Conservation (phyloP, 2,329 filamentous ascomycete species). For the Aspergillus unguis region DNA sequence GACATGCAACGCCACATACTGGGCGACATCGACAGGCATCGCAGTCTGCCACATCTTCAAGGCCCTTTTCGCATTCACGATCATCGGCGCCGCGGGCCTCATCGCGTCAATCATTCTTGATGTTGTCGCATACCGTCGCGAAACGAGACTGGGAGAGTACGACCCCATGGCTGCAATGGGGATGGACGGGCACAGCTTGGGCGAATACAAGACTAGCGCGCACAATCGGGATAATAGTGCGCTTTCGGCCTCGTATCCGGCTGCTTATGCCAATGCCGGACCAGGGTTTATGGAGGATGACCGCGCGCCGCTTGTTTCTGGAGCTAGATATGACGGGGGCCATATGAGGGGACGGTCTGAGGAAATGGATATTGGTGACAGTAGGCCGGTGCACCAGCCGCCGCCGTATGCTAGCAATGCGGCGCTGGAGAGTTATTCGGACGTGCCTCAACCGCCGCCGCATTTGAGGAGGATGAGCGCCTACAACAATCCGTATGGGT, state of each 20-base stretch:
- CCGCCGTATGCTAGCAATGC: conserved; percentile 26
- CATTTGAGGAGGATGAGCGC: conserved; percentile 21
- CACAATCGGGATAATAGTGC: conserved; percentile 16
- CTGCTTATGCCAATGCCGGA: neutral
- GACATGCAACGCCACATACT: conserved; percentile 49
- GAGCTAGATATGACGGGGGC: neutral
- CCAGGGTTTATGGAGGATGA: conserved; percentile 2
- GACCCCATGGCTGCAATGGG: conserved; percentile 39
- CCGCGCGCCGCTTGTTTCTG: conserved; percentile 8
- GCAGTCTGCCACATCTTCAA: conserved; percentile 59
- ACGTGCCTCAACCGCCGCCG: conserved; percentile 21
- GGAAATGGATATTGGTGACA: conserved; percentile 1
- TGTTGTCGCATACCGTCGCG: conserved; percentile 45
- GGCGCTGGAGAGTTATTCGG: conserved; percentile 28
- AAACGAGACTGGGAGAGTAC: conserved; percentile 49
- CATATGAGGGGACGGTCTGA: neutral
- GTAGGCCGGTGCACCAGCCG: conserved; percentile 4
- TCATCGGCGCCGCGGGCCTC: conserved; percentile 48
- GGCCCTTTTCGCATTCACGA: conserved; percentile 55
- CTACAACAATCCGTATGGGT: conserved; percentile 24
- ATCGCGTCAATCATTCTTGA: conserved; percentile 51
- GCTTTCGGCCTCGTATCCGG: conserved; percentile 9
- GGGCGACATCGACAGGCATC: conserved; percentile 54
- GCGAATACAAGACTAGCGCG: conserved; percentile 36
- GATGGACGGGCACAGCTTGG: conserved; percentile 14